Base-by-base conservation (phyloP, 2,329 filamentous ascomycete genomes). In the Aspergillus phoenicis region DNA sequence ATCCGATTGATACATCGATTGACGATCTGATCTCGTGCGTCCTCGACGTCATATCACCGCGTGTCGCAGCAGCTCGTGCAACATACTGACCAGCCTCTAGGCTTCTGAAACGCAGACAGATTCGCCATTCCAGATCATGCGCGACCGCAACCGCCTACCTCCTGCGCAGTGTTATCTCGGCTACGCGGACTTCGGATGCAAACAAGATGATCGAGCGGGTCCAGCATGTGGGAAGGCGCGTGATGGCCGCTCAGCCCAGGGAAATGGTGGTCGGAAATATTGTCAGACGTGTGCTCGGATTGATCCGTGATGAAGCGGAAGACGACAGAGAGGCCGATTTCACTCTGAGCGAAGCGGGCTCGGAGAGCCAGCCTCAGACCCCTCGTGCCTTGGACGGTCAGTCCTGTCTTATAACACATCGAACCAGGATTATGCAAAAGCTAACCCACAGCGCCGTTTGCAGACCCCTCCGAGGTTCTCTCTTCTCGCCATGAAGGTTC, bases 191-290 rank as follows among this genome's bases (percentile, higher is more conserved):
- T 80, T 84, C 85, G 63, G 90, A 94, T 75, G 89, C 93, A 51
- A 85, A 87, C 53, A 87, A 89, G 70, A 87, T 99, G 54, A 87
- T 98, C 61, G 86, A 89, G 68, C 88, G 91, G 66, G 88, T 99
- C 63, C 88, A 91, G 66, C 85, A 88, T 62, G 88, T 94, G 24
- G 95, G 95, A 59, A 85, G 87, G 68, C 86, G 88, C 58, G 83
- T 99, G 47, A 88, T 90, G 38, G 86, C 89, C 58, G 93, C 95
- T 7, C 92, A 96, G 70, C 94, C 94, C 15, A 87, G 90, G 62
- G 95, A 98, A 79, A 89, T 97, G 68, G 91, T 93, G 5, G 92
- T 97, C 48, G 94, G 93, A 56, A 99, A 99, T 72, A 93, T 99
- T 68, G 91, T 97, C 51, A 88, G 93, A 62, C 88, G 95, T 64